Conservation (phyloP, 345 rosid species). For the Murraya koenigii region DNA sequence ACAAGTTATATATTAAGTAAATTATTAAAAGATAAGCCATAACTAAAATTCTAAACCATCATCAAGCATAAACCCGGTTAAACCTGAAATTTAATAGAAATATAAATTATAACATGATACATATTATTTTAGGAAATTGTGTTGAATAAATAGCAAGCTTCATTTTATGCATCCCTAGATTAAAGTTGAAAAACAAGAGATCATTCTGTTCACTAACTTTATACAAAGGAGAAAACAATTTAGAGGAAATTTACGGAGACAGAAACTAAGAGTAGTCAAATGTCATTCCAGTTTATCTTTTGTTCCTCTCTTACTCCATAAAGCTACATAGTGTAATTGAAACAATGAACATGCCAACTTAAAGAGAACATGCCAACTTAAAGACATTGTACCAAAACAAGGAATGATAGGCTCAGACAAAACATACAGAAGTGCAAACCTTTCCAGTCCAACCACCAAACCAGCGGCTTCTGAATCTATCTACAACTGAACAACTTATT, state of each 20-base stretch:
- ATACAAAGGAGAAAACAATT: background rate
- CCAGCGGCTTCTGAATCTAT: conserved; percentile 38
- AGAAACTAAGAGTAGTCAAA: background rate
- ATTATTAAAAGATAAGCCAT: background rate
- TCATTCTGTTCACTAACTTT: background rate
- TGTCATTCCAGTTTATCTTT: background rate
- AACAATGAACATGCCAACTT: background rate
- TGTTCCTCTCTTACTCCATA: background rate
- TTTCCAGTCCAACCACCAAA: conserved; percentile 39
- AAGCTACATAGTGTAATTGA: background rate
- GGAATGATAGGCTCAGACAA: background rate
- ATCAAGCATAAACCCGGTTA: background rate
- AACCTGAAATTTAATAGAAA: background rate
- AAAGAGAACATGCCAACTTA: background rate
- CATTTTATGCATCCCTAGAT: background rate
- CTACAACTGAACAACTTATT: conserved; percentile 3
- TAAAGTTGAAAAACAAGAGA: background rate
- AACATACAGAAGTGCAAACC: conserved; percentile 24
- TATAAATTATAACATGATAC: background rate
- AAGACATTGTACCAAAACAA: background rate
- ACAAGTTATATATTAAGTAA: background rate
- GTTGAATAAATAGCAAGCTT: background rate
- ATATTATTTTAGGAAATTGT: background rate
- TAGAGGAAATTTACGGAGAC: background rate
- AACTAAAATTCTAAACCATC: background rate